phyloP scores from a whole-genome alignment of 495 filamentous ascomycete species.

The Penicillium odoratum region DNA sequence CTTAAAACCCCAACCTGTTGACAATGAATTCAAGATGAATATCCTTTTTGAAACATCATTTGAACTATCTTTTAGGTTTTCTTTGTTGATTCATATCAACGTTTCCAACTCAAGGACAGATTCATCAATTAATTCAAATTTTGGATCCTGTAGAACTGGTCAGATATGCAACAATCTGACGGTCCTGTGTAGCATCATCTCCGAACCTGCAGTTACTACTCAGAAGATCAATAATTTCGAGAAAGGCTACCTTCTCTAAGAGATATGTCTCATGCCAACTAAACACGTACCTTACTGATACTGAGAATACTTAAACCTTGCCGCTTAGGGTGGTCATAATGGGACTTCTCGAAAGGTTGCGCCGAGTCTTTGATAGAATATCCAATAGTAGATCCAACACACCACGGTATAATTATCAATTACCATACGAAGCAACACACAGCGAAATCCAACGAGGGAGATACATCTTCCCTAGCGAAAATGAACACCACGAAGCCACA shows the following conservation, averaged over 20 bases:
- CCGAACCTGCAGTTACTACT: neutral
- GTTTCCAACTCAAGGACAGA: no score
- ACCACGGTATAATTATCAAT: neutral
- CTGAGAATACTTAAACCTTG: neutral
- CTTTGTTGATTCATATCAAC: neutral
- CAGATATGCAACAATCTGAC: neutral
- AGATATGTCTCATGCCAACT: neutral
- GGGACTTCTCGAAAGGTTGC: neutral
- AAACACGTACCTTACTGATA: neutral
- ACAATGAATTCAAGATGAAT: neutral
- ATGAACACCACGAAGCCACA: slow-evolving; percentile 21
- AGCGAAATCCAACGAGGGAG: slow-evolving; percentile 8
- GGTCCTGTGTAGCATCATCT: neutral
- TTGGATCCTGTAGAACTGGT: neutral
- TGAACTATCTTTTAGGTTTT: rapidly evolving
- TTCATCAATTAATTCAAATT: no score
- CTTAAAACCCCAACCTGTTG: neutral
- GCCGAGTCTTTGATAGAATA: neutral
- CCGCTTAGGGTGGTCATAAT: neutral
- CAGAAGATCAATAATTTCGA: neutral
- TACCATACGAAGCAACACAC: neutral
- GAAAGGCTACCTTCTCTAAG: neutral
- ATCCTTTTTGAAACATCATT: neutral
- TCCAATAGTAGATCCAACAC: neutral
- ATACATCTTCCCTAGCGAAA: slow-evolving; percentile 25